Base-by-base conservation (phyloP, 2,329 filamentous ascomycete species). In the Helotiales sp. region DNA sequence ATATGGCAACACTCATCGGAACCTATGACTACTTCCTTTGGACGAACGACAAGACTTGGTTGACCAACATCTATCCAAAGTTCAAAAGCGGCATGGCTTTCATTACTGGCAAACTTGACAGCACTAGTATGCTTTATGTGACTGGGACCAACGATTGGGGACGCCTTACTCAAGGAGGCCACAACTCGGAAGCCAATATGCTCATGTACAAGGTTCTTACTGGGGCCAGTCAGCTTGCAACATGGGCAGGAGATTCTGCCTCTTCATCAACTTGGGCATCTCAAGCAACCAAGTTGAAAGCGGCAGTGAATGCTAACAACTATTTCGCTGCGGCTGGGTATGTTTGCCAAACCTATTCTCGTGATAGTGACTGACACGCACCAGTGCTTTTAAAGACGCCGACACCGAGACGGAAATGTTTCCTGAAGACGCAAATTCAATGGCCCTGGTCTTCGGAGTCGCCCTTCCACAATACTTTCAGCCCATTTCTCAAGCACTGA, bases 401-500 rank as follows among this genome's bases (percentile, higher is more conserved):
- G 77, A 77, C 34, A 79, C 77, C 67, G 84, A 83, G 60, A 79
- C 76, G 1, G 75, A 75, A 0, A 72, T 88, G 3, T 74, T 82
- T 60, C 82, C 84, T 0, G 83, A 88, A 71, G 83, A 86, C 60
- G 82, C 78, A 12, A 87, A 87, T 69, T 76, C 78, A 53, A 75
- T 85, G 69, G 77, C 81, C 0, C 67, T 84, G 3, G 70, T 77
- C 25, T 70, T 62, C 34, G 50, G 34, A 2, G 59, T 63, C 22
- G 59, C 65, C 1, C 47, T 57, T n/a, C 19, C 58, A 2, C 19
- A 66, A 68, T 7, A 68, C 65, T 30, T 81, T 75, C 77, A 72
- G 70, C n/a, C 61, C 66, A 63, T 71, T n/a, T 68, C 66, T 7
- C 36, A 57, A 24, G 27, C 59, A 0, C 61, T 71, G 1, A 65